Percentiles rank a stretch among this genome's conserved stretches.
These are phyloP conservation scores for Trichaptum fuscoviolaceum DNA, from an alignment of 768 basidiomycete species.

Conservation along the genomic window DNA sequence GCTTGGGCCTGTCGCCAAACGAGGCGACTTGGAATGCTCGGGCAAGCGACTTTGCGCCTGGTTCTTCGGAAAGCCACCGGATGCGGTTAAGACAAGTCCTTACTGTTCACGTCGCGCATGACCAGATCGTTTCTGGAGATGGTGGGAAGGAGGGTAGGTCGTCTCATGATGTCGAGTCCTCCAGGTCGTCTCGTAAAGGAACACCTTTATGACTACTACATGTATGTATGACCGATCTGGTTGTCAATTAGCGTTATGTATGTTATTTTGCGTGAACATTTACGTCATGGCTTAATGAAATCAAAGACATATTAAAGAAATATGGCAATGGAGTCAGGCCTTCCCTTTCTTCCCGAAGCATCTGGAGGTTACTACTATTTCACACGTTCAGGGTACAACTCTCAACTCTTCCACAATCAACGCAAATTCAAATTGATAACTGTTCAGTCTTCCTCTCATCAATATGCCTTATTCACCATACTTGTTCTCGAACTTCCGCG, in stretches of 20 bases:
- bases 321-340: no score
- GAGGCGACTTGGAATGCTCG: neutral
- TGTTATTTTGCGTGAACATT: neutral
- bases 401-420: no score
- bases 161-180: neutral
- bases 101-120: neutral
- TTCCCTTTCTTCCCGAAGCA: no score
- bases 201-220: neutral
- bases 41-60: neutral
- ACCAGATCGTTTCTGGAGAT: neutral
- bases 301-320: no score
- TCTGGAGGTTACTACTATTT: no score
- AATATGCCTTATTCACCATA: no score
- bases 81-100: neutral
- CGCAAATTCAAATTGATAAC: no score
- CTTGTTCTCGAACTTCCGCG: no score
- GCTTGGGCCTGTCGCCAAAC: constrained; percentile 25
- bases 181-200: neutral
- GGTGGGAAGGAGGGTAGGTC: neutral
- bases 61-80: neutral
- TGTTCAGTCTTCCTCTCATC: no score
- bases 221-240: neutral
- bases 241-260: neutral
- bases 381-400: no score
- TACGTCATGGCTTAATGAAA: neutral